phyloP scores from a whole-genome alignment of 176 grass and related monocot genomes.

The Coix lacrymajobi region DNA sequence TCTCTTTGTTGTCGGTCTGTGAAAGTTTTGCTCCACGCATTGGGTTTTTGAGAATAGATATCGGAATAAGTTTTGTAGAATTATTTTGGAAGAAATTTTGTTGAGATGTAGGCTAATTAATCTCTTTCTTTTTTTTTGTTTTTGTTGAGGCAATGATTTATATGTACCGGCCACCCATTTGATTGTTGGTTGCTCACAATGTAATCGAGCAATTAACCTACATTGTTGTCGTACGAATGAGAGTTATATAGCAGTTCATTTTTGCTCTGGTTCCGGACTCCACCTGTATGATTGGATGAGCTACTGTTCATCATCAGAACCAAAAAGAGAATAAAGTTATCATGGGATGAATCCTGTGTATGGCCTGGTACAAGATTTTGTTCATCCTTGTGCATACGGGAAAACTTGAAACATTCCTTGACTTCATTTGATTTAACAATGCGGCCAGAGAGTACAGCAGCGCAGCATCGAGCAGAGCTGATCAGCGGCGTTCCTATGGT shows the following conservation, averaged over 20 bases:
- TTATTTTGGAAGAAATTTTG: constrained; percentile 23
- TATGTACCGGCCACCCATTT: constrained; percentile 33
- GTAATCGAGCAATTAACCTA: constrained; percentile 36
- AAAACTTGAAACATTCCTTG: not conserved
- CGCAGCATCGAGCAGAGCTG: not conserved
- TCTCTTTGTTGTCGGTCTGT: not conserved
- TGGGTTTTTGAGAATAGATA: constrained; percentile 17
- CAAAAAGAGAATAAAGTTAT: not conserved
- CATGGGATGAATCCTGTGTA: not conserved
- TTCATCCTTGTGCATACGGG: not conserved
- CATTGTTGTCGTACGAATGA: constrained; percentile 24
- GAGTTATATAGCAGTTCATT: constrained; percentile 31
- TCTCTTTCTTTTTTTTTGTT: not conserved
- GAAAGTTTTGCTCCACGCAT: constrained; percentile 37
- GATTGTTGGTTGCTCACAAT: constrained; percentile 29
- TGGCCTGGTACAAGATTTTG: not conserved
- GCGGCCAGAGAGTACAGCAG: not conserved
- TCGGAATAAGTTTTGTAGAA: constrained; percentile 44
- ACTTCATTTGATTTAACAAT: not conserved
- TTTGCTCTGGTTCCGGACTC: not conserved
- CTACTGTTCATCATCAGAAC: not conserved
- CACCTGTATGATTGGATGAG: not conserved
- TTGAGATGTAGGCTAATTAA: constrained; percentile 53
- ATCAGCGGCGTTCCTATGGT: too few species aligned
- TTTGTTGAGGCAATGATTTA: constrained; percentile 34